A percentile compares a stretch with the other conserved stretches of the same genome.
Conservation (phyloP, 192 early-diverging fungal genomes). For the Podila horticola region DNA sequence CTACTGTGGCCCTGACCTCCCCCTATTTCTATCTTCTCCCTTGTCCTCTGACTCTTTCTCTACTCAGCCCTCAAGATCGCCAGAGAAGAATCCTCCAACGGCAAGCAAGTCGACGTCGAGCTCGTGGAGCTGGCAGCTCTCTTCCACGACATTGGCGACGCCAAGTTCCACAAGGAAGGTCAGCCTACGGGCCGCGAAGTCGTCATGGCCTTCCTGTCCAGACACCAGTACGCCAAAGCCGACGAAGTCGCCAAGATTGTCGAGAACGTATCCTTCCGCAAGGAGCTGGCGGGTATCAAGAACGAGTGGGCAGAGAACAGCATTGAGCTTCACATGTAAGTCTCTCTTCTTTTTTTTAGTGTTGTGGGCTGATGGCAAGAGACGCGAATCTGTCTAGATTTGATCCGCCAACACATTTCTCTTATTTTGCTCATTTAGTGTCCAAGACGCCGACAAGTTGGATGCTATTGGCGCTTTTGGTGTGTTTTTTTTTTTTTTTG, state of each 20-base stretch:
- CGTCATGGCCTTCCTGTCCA: conserved; percentile 52
- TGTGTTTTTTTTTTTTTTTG: conserved; percentile 11
- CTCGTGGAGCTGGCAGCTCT: conserved; percentile 74
- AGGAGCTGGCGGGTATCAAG: conserved; percentile 68
- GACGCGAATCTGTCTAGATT: too few species aligned
- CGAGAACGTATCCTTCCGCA: conserved; percentile 71
- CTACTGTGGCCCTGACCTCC: not conserved
- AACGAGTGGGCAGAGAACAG: conserved; percentile 66
- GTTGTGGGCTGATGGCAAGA: too few species aligned
- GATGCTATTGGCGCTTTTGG: conserved; percentile 82
- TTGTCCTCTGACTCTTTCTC: not conserved
- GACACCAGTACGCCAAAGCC: conserved; percentile 55
- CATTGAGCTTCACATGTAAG: conserved; percentile 69
- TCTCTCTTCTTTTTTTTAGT: not conserved
- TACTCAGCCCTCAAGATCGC: conserved; percentile 57
- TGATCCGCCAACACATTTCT: not conserved
- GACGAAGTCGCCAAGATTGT: conserved; percentile 64
- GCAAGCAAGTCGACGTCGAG: conserved; percentile 56
- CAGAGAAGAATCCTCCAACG: conserved; percentile 29
- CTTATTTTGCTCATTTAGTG: conserved; percentile 41
- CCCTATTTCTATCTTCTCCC: not conserved
- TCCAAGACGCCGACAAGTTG: conserved; percentile 79
- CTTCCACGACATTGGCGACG: conserved; percentile 76
- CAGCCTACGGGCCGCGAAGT: conserved; percentile 61
- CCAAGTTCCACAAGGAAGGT: conserved; percentile 66